Base-by-base conservation (phyloP, 179 eudicot species). In the Vitellaria paradoxa region DNA sequence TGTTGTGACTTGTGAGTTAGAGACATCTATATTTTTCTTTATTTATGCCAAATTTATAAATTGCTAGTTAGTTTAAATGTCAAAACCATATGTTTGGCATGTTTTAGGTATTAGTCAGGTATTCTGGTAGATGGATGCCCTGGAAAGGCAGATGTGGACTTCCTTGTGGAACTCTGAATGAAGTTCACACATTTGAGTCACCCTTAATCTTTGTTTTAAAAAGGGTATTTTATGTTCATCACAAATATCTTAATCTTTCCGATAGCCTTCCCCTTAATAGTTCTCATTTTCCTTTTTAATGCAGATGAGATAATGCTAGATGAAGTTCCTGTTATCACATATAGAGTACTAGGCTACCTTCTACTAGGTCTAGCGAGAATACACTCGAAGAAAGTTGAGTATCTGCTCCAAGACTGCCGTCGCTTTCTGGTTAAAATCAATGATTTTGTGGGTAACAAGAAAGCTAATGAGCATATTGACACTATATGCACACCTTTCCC, bases 281-380 rank as follows among this genome's bases (percentile, higher is more conserved):
- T 73, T 65, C 42, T 18, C 59, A 59, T 68, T 61, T 68, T 77
- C 49, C 76, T 64, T 68, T 10, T 77, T 74, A 59, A 77, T 75
- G 49, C 92, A 96, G 99, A 96, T 80, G 88, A 79, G 75, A 92
- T 96, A 53, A 79, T 94, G 76, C 78, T 56, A 9, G 94, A 90
- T 81, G 94, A 88, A 82, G 77, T 89, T 87, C 87, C 87, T 7
- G 68, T 73, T 63, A 88, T 89, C 65, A 87, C 95, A 7, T 89
- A 91, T 77, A 86, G 99, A 83, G 82, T 96, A 59, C 80, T 96
- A 78, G 98, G 88, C 46, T 87, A 80, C 87, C 97, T 96, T 78
- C 98, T 96, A 65, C 87, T 96, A 56, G 99, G 99, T 60, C 84
- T 96, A 65, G 98, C 91, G 79, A 86, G 93, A 80, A 92, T 96